Evolutionary conservation across 208 protist species (phyloP).

Genomic region (Vickermania spadyakhi): DNA sequence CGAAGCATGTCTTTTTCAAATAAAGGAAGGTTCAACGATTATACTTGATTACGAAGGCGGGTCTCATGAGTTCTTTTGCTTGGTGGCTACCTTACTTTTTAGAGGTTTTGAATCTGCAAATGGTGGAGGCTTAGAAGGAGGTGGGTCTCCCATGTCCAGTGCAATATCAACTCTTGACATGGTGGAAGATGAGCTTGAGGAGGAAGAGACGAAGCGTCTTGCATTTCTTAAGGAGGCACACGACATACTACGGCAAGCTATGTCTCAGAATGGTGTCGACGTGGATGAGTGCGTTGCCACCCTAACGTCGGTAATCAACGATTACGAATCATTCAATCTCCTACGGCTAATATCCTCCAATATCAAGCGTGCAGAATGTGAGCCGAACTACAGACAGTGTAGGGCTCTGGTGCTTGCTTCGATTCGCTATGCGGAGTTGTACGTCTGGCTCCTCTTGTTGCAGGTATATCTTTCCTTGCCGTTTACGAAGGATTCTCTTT

Average conservation of each 20-base stretch:
- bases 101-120: neutral
- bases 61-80: neutral
- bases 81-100: neutral
- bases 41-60: neutral
- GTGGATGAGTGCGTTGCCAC: slow-evolving; percentile 5
- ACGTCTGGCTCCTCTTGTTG: slow-evolving; percentile 51
- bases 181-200: neutral
- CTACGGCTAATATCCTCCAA: slow-evolving; percentile 5
- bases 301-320: slow-evolving; percentile 9
- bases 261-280: slow-evolving; percentile 7
- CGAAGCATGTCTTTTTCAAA: slow-evolving; percentile 2
- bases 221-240: slow-evolving; percentile 15
- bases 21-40: neutral
- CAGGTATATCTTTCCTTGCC: slow-evolving; percentile 34
- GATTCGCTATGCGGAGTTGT: slow-evolving; percentile 33
- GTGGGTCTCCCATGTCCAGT: neutral
- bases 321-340: slow-evolving; percentile 6
- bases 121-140: neutral
- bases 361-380: slow-evolving; percentile 13
- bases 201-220: slow-evolving; percentile 1
- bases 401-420: slow-evolving; percentile 11
- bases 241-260: slow-evolving; percentile 4
- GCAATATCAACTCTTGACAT: neutral
- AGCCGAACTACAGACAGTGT: slow-evolving; percentile 10
- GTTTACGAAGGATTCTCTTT: slow-evolving; percentile 9